These are phyloP conservation scores for Rhazya stricta DNA, from an alignment of 257 asterid species.

Conservation along the genomic window DNA sequence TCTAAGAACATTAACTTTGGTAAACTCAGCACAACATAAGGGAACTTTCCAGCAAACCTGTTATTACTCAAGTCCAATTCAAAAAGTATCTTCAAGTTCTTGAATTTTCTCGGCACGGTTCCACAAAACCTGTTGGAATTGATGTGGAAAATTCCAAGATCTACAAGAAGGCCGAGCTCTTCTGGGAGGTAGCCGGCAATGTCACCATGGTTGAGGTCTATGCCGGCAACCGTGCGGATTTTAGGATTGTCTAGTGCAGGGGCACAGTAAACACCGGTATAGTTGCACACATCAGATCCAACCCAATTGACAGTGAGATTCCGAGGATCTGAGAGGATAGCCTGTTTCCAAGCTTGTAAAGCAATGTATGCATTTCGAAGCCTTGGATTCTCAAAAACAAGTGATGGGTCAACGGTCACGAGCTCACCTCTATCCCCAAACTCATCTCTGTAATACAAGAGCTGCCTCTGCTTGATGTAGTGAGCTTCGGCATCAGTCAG, in stretches of 20 bases:
- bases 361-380: conserved; percentile 70
- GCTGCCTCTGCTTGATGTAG: conserved; percentile 59
- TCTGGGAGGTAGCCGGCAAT: conserved; percentile 87
- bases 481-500: conserved; percentile 53
- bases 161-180: conserved; percentile 73
- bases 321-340: conserved; percentile 77
- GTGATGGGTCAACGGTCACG: conserved; percentile 61
- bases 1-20: conserved; percentile 59
- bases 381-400: conserved; percentile 60
- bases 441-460: conserved; percentile 68
- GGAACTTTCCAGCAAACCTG: conserved; percentile 83
- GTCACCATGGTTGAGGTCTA: conserved; percentile 85
- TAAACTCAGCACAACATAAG: conserved; percentile 65
- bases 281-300: conserved; percentile 71
- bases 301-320: conserved; percentile 60
- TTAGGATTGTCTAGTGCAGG: conserved; percentile 51
- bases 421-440: conserved; percentile 69
- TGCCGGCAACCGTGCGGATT: conserved; percentile 62
- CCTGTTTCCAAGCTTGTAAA: conserved; percentile 84
- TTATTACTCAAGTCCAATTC: conserved; percentile 85
- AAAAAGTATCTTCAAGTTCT: conserved; percentile 47
- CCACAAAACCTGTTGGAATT: conserved; percentile 85
- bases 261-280: conserved; percentile 71
- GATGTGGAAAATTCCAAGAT: conserved; percentile 77
- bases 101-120: conserved; percentile 50